A percentile compares a stretch with the other conserved stretches of the same genome.
phyloP scores from a whole-genome alignment of 345 rosid species.

The Kandelia obovata region DNA sequence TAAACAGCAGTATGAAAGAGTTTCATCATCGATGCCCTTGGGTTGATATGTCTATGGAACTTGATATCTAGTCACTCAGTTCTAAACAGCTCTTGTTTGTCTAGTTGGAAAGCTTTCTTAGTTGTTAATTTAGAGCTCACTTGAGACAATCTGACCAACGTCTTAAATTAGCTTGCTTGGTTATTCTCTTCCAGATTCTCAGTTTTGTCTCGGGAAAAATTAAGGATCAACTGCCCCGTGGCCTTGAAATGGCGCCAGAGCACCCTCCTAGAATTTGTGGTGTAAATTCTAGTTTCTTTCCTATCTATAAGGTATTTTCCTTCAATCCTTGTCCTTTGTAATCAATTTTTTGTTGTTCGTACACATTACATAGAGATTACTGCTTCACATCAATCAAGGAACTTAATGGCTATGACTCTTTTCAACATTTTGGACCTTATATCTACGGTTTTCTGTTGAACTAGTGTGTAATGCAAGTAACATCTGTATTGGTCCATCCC shows the following conservation, averaged over 20 bases:
- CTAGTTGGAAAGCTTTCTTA: neutral
- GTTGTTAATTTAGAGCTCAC: neutral
- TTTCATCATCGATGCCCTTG: slow-evolving; percentile 15
- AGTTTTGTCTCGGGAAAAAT: slow-evolving; percentile 25
- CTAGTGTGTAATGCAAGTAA: neutral
- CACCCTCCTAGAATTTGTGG: slow-evolving; percentile 33
- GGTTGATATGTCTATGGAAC: slow-evolving; percentile 16
- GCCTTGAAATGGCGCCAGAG: slow-evolving; percentile 28
- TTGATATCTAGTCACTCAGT: neutral
- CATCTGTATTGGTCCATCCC: neutral
- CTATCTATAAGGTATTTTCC: slow-evolving; percentile 35
- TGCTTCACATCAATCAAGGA: neutral
- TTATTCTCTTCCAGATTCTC: slow-evolving; percentile 24
- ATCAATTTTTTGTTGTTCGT: no score
- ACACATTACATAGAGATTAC: neutral
- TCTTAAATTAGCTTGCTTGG: slow-evolving; percentile 7
- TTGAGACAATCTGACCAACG: neutral
- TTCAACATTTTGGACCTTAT: no score
- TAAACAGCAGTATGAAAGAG: slow-evolving; percentile 9
- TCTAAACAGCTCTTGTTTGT: neutral
- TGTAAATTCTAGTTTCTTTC: slow-evolving; percentile 37
- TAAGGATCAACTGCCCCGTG: slow-evolving; percentile 24
- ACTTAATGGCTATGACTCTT: no score
- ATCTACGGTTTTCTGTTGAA: neutral
- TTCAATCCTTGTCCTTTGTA: neutral